phyloP scores from a whole-genome alignment of 1,139 yeast genomes.

The Yamadazyma dendronema region DNA sequence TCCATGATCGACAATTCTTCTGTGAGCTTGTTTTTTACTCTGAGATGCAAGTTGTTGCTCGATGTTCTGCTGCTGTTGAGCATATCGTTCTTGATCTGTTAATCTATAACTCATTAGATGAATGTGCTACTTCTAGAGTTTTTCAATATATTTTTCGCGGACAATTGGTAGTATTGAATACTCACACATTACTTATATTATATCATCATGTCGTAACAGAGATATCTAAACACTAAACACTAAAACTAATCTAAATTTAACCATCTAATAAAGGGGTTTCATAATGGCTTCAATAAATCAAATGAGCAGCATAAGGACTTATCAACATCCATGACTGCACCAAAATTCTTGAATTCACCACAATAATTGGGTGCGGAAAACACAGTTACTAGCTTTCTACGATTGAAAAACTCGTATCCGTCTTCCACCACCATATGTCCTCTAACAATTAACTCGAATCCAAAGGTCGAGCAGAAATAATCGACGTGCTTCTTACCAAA shows the following conservation, averaged over 20 bases:
- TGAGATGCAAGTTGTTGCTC: constrained; percentile 48
- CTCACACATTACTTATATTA: background rate
- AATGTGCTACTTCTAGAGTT: too few relatives aligned
- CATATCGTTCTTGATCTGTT: constrained; percentile 9
- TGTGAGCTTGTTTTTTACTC: constrained; percentile 55
- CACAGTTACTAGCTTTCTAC: constrained; percentile 74
- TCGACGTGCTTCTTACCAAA: constrained; percentile 75
- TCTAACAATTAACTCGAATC: constrained; percentile 76
- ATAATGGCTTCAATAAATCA: constrained; percentile 71
- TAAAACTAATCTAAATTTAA: constrained; percentile 1
- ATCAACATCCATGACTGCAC: constrained; percentile 86
- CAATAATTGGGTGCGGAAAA: constrained; percentile 90
- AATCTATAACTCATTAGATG: constrained; percentile 4
- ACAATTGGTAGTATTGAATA: background rate
- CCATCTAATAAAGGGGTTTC: background rate
- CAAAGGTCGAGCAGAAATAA: constrained; percentile 64
- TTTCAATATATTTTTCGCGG: too few relatives aligned
- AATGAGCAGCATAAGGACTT: constrained; percentile 75
- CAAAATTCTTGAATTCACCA: constrained; percentile 89
- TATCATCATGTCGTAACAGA: constrained; percentile 7
- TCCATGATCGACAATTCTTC: constrained; percentile 89
- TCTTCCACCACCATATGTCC: constrained; percentile 96
- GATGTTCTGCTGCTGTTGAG: constrained; percentile 33
- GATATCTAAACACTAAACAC: constrained; percentile 2
- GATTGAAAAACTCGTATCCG: constrained; percentile 84